Percentiles rank a stretch among this genome's conserved stretches.
These are phyloP conservation scores for Liriodendron chinense DNA, from an alignment of 164 flowering plant genomes.

Conservation along the genomic window DNA sequence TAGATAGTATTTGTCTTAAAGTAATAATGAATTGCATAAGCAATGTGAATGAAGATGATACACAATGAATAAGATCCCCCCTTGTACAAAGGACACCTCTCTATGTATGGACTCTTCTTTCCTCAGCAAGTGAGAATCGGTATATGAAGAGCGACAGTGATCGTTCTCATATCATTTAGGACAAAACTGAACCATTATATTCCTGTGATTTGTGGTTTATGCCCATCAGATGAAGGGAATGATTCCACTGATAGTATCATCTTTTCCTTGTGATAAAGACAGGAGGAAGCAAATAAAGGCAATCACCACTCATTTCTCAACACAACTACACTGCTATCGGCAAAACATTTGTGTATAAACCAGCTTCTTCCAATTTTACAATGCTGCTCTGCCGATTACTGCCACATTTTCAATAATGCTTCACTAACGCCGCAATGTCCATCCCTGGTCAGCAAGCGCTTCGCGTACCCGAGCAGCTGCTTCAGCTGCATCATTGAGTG, in stretches of 20 bases:
- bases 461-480: conserved; percentile 61
- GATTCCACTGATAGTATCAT: not conserved
- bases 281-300: not conserved
- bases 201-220: not conserved
- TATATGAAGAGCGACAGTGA: not conserved
- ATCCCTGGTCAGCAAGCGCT: conserved; percentile 75
- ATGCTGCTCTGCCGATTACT: not conserved
- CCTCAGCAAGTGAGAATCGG: not conserved
- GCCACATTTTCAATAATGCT: not conserved
- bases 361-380: not conserved
- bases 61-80: not conserved
- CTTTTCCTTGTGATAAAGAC: not conserved
- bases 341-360: not conserved
- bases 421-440: conserved; percentile 46
- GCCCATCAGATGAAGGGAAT: not conserved
- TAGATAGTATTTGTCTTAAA: no score
- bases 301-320: not conserved
- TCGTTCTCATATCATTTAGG: not conserved
- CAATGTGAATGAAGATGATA: no score
- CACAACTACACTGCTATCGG: no score
- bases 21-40: no score
- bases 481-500: conserved; percentile 78
- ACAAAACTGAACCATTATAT: not conserved
- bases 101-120: not conserved
- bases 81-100: not conserved